These are phyloP conservation scores for Venturia carpophila DNA, from an alignment of 2,329 filamentous ascomycete species.

Conservation along the genomic window DNA sequence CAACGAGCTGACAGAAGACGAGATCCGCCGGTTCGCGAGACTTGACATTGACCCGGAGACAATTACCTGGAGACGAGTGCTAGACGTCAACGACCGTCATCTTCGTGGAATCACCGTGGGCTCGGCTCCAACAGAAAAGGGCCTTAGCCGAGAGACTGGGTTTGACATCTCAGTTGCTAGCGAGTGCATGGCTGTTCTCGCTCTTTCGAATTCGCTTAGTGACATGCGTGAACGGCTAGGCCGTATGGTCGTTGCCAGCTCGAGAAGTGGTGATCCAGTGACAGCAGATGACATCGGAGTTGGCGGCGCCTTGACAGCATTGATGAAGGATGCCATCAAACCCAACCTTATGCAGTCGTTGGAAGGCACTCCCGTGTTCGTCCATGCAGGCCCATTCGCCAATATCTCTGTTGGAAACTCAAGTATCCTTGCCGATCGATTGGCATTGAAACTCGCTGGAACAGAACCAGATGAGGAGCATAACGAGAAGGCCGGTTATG, in stretches of 20 bases:
- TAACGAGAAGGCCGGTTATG: slow-evolving; percentile 75
- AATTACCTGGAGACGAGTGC: slow-evolving; percentile 91
- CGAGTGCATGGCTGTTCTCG: slow-evolving; percentile 97
- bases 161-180: slow-evolving; percentile 98
- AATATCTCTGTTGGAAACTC: slow-evolving; percentile 98
- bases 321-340: slow-evolving; percentile 99
- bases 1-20: slow-evolving; percentile 80
- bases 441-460: slow-evolving; percentile 90
- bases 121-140: slow-evolving; percentile 82
- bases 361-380: slow-evolving; percentile 94
- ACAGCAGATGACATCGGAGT: slow-evolving; percentile 94
- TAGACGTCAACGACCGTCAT: slow-evolving; percentile 96
- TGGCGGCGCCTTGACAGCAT: slow-evolving; percentile 81
- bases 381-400: slow-evolving; percentile 94
- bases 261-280: slow-evolving; percentile 75
- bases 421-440: slow-evolving; percentile 88
- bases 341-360: slow-evolving; percentile 98
- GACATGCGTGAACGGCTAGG: slow-evolving; percentile 93
- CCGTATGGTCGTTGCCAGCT: slow-evolving; percentile 90
- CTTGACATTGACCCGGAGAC: slow-evolving; percentile 94
- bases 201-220: slow-evolving; percentile 74
- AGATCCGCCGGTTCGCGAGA: slow-evolving; percentile 80
- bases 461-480: slow-evolving; percentile 88
- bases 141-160: slow-evolving; percentile 76
- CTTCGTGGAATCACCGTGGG: slow-evolving; percentile 84